Base-by-base conservation (phyloP, 805 yeast genomes). In the Teunomyces gatunensis region DNA sequence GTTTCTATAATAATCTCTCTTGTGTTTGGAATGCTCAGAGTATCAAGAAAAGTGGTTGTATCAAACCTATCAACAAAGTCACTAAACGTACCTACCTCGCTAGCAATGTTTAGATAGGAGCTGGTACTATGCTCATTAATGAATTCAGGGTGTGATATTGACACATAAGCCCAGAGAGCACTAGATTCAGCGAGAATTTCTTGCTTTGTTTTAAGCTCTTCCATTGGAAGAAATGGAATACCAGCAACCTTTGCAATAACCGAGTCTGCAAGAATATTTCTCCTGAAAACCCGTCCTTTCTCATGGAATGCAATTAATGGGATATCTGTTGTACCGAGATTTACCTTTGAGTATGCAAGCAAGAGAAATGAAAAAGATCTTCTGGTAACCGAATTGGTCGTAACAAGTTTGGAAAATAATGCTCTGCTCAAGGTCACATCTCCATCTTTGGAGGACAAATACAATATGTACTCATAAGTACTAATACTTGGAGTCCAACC, bases 361-460 rank as follows among this genome's bases (percentile, higher is more conserved):
- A 82, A 51, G 45, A 82, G 61, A 44, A 73, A 77, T 5, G 74
- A 68, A 47, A 79, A 74, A 5, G 78, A 57, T 47, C 68, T 60
- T 6, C 69, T 64, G n/a, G 73, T 62, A 5, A 66, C 57, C 0
- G 75, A 54, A 15, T 55, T 51, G 36, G 72, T 58, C 45, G 69
- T 68, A 49, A 68, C 64, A 48, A 78, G 69, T 51, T 74, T 75
- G 47, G 69, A 65, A 63, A 78, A 86, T 30, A 87, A 61, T 0
- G 92, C 89, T 55, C 98, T 74, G 0, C 88, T 74, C 39, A 89
- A 69, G 5, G 81, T 71, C 15, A 87, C 65, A 61, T 91, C 97
- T 0, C 96, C 94, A 57, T 90, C 90, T 49, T 74, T 74, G 0
- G 89, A 85, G n/a, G 94, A 81, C 41, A 92, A 66, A 51, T 84